Evolutionary conservation across 768 basidiomycete species (phyloP).

Genomic region (Mycena rosella): DNA sequence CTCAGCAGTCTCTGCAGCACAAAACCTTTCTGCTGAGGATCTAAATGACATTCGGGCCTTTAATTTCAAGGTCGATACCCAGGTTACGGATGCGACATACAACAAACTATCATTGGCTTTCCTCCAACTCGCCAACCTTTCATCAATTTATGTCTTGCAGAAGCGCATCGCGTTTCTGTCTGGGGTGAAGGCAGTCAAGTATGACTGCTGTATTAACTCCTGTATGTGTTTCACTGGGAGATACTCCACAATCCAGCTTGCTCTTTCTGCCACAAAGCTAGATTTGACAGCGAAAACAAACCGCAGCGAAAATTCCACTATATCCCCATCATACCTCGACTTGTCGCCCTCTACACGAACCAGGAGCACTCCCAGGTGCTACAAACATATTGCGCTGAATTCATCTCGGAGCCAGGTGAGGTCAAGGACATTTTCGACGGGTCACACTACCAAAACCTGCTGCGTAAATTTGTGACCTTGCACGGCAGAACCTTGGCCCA

Average conservation of each 20-base stretch:
- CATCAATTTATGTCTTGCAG: not conserved
- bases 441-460: constrained; percentile 38
- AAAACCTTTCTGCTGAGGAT: constrained; percentile 6
- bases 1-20: not conserved
- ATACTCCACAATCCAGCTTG: not conserved
- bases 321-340: not conserved
- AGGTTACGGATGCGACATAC: not conserved
- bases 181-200: not conserved
- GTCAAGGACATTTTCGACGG: constrained; percentile 49
- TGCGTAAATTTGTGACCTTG: constrained; percentile 36
- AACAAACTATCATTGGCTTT: not conserved
- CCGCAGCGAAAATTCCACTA: not conserved
- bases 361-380: not conserved
- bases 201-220: not conserved
- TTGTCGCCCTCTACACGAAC: not conserved
- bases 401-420: not conserved
- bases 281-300: not conserved
- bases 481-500: constrained; percentile 35
- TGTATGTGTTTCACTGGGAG: not conserved
- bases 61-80: too few relatives aligned
- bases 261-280: not conserved
- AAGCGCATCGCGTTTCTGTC: not conserved
- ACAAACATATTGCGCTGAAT: not conserved
- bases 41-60: constrained; percentile 20
- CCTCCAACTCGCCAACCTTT: not conserved